A percentile compares a stretch with the other conserved stretches of the same genome.
These are phyloP conservation scores for Dendrothele bispora DNA, from an alignment of 768 basidiomycete species.

Conservation along the genomic window DNA sequence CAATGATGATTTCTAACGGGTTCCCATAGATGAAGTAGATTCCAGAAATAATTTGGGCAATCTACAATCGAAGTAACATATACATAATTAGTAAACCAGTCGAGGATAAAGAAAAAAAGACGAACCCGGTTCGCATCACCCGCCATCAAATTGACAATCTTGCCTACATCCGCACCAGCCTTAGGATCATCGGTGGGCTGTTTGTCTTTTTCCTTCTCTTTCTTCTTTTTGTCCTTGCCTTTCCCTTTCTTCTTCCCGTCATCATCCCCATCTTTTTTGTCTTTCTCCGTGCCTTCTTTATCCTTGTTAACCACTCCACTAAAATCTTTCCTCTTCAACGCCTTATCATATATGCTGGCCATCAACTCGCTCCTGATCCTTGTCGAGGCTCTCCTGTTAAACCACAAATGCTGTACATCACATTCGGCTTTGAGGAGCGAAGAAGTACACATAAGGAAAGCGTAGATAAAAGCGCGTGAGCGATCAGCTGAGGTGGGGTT, in stretches of 20 bases:
- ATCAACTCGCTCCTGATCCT: slow-evolving; percentile 79
- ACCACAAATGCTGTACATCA: slow-evolving; percentile 76
- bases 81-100: background rate
- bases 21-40: slow-evolving; percentile 71
- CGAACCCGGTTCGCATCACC: slow-evolving; percentile 64
- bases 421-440: slow-evolving; percentile 50
- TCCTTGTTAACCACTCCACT: slow-evolving; percentile 69
- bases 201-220: slow-evolving; percentile 33
- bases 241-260: slow-evolving; percentile 7
- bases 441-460: slow-evolving; percentile 69
- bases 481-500: slow-evolving; percentile 50
- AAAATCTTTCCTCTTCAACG: slow-evolving; percentile 79
- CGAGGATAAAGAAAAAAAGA: background rate
- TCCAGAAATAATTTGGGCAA: slow-evolving; percentile 53
- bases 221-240: slow-evolving; percentile 34
- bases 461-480: slow-evolving; percentile 73
- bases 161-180: slow-evolving; percentile 83
- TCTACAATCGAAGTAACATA: slow-evolving; percentile 19
- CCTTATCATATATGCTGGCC: slow-evolving; percentile 87
- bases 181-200: slow-evolving; percentile 46
- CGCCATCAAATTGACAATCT: slow-evolving; percentile 89
- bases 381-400: slow-evolving; percentile 71
- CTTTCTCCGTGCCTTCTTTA: slow-evolving; percentile 29
- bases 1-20: slow-evolving; percentile 79
- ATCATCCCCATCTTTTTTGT: slow-evolving; percentile 13